Base-by-base conservation (phyloP, 495 filamentous ascomycete species). In the Penicillium herquei region DNA sequence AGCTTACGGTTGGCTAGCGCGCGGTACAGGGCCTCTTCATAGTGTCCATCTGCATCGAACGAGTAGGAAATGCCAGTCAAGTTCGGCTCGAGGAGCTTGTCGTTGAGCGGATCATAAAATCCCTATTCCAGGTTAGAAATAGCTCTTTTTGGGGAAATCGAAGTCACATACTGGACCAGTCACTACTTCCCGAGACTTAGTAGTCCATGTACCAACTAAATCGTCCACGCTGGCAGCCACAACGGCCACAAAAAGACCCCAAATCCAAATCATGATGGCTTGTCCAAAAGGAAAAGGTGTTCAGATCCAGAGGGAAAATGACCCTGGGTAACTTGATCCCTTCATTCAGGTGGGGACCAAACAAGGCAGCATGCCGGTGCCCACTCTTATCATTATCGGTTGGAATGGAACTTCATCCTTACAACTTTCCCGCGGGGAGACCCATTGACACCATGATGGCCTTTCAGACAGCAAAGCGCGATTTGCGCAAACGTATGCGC, bases 51-150 rank as follows among this genome's bases (percentile, higher is more conserved):
- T 49, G 70, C 76, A 6, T 86, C 87, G 63, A 92, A 92, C 7
- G 89, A 91, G 68, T 89, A 92, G 0, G 89, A 91, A 63, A 89
- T 87, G n/a, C 89, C 89, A 1, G 89, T 85, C 56, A 84, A 75
- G 16, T 76, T 69, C 1, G 89, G 89, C 64, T 92, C 89, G 58
- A 84, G 79, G 41, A 92, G 77, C 49, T 71, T 72, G 56, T 91
- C 89, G 40, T 84, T 81, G 41, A 84, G 74, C 16, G 87, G 84
- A 65, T 92, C 82, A 59, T 90, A 91, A 69, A 91, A 91, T 59
- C 79, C 81, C 88, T 92, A 31, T 45, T 7, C 9, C 4, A 9
- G 17, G 30, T 58, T 31, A 64, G 53, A 45, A 33, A 5, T 48
- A 10, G 34, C 39, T 44, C 3, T 26, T 1, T 4, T 26, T 26